Evolutionary conservation across 1,284 basidiomycete species (phyloP), one percentile per base, ranked within the genome.

Genomic region (Paramarasmius palmivorus): DNA sequence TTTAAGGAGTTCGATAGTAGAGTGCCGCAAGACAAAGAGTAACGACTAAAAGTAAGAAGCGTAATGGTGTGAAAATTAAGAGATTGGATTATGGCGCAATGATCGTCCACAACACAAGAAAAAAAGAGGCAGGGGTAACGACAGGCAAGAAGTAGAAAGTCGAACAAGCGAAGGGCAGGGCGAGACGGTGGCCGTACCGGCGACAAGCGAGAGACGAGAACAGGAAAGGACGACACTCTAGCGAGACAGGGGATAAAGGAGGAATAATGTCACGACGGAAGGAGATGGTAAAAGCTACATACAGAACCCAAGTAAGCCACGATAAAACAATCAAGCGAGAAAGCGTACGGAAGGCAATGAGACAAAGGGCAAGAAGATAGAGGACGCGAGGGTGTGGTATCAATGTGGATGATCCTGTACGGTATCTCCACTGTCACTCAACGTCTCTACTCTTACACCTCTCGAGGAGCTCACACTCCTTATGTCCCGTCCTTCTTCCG

Each of bases 401-500:
- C 63, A 66, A 63, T 62, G 65, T 61, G 35, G 32, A 20, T 73
- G 72, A 66, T 81, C 78, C 62, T 79, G 77, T 58, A 72, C 69
- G 32, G 78, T 79, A 63, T 79, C 81, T 53, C 76, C 81, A 59
- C 74, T 73, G 57, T 83, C 84, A 64, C 79, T 79, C 54, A 82
- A 65, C 56, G 85, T 85, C 67, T 92, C 88, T 55, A 92, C 87
- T 62, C 74, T 79, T 52, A 90, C 88, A 38, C 86, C 89, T 64
- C 90, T 77, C 60, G 84, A 87, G 37, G 86, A 88, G 61, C 82
- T 76, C 25, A 92, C 90, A 67, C 88, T 91, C 62, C 88, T 74
- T 49, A 92, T 88, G 67, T 91, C 90, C 58, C 88, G 74, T 22
- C 90, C 90, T 67, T 92, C 90, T 68, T 92, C 90, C 17, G 88